Conservation (phyloP, 371 early-diverging fungal species). For the Rhizopus microsporus region DNA sequence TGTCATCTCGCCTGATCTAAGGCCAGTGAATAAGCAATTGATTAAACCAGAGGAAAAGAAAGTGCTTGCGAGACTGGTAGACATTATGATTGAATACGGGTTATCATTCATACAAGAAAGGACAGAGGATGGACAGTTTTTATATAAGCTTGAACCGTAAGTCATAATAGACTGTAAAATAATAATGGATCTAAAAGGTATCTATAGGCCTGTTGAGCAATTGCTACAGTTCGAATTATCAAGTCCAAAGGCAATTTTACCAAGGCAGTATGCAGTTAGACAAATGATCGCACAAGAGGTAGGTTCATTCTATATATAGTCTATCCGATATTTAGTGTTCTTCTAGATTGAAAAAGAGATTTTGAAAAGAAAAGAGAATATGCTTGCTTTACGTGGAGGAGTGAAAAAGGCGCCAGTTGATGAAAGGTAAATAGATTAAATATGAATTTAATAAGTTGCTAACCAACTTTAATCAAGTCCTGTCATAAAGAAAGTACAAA, state of each 20-base stretch:
- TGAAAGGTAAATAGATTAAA: too few relatives aligned
- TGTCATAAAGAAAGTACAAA: constrained; percentile 13
- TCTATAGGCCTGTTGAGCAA: constrained; percentile 60
- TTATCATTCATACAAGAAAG: constrained; percentile 74
- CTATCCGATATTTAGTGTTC: background rate
- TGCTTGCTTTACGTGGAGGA: too few relatives aligned
- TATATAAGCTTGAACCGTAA: constrained; percentile 82
- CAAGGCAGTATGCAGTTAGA: constrained; percentile 70
- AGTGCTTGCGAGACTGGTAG: constrained; percentile 64
- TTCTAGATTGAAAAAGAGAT: constrained; percentile 62
- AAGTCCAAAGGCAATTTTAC: constrained; percentile 45
- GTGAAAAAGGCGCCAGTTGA: constrained; percentile 8
- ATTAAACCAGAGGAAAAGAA: constrained; percentile 70
- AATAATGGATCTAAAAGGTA: background rate
- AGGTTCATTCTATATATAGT: constrained; percentile 4
- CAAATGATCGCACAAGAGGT: constrained; percentile 83
- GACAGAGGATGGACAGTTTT: constrained; percentile 66
- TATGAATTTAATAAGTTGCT: too few relatives aligned
- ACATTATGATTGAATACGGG: constrained; percentile 76
- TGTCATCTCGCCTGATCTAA: constrained; percentile 78
- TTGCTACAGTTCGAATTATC: constrained; percentile 45
- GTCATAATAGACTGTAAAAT: constrained; percentile 16
- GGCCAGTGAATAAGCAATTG: constrained; percentile 73
- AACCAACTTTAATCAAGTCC: background rate
- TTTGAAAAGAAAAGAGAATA: constrained; percentile 30